Evolutionary conservation across 257 asterid species (phyloP), one percentile per base, ranked within the genome.

Genomic region (Solanum clarkiae): DNA sequence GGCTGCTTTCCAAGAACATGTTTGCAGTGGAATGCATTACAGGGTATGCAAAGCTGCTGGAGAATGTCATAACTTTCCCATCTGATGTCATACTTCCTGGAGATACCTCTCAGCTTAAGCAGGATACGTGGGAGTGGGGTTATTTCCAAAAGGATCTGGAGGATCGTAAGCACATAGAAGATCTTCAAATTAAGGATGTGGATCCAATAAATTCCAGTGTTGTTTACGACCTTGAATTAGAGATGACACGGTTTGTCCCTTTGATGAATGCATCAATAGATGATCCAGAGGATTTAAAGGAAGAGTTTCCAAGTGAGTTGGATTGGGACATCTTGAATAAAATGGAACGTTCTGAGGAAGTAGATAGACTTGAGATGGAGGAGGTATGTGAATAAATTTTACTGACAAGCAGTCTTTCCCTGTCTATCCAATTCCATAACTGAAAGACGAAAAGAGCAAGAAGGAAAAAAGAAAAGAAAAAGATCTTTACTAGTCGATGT

Each of bases 271-370:
- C 80, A 83, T 90, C 94, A 72, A 87, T 77, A 24, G 89, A 81
- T 84, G 89, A 88, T 63, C 22, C 88, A 16, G 94, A 90, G 84
- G 84, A 87, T 84, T 83, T 84, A 71, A 90, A 82, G 66, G 91
- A 86, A 89, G 94, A 92, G 77, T 47, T 87, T 68, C 98, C 97
- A 79, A 93, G 94, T 82, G 84, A 82, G 84, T 86, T 86, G 36
- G 99, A 95, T 88, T 97, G 99, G 99, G 92, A 92, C 86, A 88
- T 92, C 88, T 86, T 97, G 91, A 90, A 85, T 29, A 97, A 95
- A 88, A 84, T 97, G 44, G 98, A 97, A 87, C 90, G 92, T 85
- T 90, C 97, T 54, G 99, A 97, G 88, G 99, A 97, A 89, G 92
- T 91, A 87, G 97, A 93, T 89, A 92, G 88, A 87, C 91, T 94